phyloP scores from a whole-genome alignment of 306 rosid species.

The Vigna hirtella region DNA sequence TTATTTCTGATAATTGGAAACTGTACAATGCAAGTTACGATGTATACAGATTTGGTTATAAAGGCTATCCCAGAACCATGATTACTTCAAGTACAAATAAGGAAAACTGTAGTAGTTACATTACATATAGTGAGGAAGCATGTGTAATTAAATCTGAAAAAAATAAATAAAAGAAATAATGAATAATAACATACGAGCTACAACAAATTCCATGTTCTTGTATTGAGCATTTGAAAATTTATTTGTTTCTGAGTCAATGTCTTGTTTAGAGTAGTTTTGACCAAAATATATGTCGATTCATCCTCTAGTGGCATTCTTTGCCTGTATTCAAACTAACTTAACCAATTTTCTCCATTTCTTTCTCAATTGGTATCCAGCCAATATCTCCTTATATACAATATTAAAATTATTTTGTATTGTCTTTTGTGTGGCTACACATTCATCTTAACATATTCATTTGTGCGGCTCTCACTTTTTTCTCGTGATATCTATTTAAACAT shows the following conservation, averaged over 20 bases:
- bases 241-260: conserved; percentile 28
- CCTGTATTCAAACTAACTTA: not conserved
- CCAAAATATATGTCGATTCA: conserved; percentile 17
- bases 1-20: not conserved
- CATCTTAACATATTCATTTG: not conserved
- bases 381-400: not conserved
- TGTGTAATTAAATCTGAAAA: not conserved
- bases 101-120: not conserved
- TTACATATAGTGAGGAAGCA: not conserved
- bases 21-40: not conserved
- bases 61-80: not conserved
- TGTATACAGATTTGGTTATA: not conserved
- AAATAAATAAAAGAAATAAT: not conserved
- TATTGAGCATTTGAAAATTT: conserved; percentile 15
- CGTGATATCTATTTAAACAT: not conserved
- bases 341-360: not conserved
- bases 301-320: conserved; percentile 7
- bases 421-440: not conserved
- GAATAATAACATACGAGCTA: not conserved
- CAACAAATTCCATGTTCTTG: conserved; percentile 8
- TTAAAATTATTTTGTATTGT: not conserved
- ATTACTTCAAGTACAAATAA: conserved; percentile 3
- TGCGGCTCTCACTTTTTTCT: not conserved
- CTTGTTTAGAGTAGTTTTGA: conserved; percentile 25
- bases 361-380: not conserved